A percentile compares a stretch with the other conserved stretches of the same genome.
Evolutionary conservation across 2,329 filamentous ascomycete species (phyloP).

Genomic region (Fusarium sp.): DNA sequence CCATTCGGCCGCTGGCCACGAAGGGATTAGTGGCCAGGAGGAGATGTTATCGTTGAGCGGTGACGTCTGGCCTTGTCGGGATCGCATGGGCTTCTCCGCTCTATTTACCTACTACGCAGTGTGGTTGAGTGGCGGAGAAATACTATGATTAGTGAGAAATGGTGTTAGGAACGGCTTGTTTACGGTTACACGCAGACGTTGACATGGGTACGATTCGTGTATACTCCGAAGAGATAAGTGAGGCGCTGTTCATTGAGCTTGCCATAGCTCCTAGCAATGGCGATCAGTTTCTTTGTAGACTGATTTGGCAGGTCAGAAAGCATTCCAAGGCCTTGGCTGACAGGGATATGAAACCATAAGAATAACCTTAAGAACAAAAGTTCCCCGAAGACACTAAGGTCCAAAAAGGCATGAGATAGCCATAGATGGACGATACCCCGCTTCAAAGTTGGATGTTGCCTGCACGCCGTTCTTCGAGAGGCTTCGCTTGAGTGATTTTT

Average conservation of each 20-base stretch:
- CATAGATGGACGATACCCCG: background rate
- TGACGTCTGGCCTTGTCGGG: background rate
- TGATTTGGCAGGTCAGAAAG: slow-evolving; percentile 27
- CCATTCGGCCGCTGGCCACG: background rate
- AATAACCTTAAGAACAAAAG: slow-evolving; percentile 40
- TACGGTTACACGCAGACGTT: background rate
- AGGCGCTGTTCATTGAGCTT: background rate
- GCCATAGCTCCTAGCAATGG: background rate
- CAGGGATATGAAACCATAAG: slow-evolving; percentile 28
- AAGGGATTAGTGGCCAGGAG: background rate
- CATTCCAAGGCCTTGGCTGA: background rate
- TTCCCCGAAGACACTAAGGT: slow-evolving; percentile 19
- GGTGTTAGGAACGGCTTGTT: background rate
- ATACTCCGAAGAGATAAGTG: background rate
- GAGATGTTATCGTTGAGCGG: slow-evolving; percentile 3
- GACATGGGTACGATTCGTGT: background rate
- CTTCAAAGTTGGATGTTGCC: background rate
- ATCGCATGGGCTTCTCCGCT: background rate
- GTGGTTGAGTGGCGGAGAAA: slow-evolving; percentile 1
- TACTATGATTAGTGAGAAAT: background rate
- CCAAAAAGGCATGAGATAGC: slow-evolving; percentile 14
- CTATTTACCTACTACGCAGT: background rate
- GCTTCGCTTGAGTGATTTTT: background rate
- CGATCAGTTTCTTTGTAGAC: background rate
- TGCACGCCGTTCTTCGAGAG: background rate